Evolutionary conservation across 2,329 filamentous ascomycete genomes (phyloP).

Genomic region (Penicillium aurantiogriseum): DNA sequence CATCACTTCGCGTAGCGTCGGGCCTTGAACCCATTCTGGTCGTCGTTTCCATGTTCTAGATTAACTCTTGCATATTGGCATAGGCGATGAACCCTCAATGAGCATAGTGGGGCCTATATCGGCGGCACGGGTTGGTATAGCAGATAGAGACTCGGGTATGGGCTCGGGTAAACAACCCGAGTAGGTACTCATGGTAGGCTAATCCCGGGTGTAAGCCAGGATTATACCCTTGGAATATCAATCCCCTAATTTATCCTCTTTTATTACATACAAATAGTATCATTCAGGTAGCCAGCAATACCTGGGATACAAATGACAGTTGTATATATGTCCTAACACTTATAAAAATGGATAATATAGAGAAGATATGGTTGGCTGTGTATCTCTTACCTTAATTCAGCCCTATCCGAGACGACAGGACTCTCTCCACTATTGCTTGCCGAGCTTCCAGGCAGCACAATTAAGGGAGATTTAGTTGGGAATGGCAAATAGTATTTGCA

Average conservation of each 20-base stretch:
- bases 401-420: not conserved
- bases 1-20: not conserved
- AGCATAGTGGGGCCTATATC: too few species aligned
- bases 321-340: not conserved
- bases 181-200: too few species aligned
- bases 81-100: not conserved
- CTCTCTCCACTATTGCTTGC: conserved; percentile 8
- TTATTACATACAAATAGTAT: not conserved
- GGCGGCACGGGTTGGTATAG: too few species aligned
- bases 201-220: not conserved
- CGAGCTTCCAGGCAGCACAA: conserved; percentile 5
- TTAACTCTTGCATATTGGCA: not conserved
- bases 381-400: conserved; percentile 4
- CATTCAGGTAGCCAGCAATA: not conserved
- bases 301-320: not conserved
- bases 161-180: too few species aligned
- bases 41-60: not conserved
- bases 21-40: not conserved
- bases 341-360: not conserved
- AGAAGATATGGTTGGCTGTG: not conserved
- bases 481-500: too few species aligned
- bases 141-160: too few species aligned
- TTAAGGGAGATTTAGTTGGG: not conserved
- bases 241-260: too few species aligned
- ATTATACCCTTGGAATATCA: not conserved